These are phyloP conservation scores for Prinsepia uniflora DNA, from an alignment of 306 rosid species.

Conservation along the genomic window DNA sequence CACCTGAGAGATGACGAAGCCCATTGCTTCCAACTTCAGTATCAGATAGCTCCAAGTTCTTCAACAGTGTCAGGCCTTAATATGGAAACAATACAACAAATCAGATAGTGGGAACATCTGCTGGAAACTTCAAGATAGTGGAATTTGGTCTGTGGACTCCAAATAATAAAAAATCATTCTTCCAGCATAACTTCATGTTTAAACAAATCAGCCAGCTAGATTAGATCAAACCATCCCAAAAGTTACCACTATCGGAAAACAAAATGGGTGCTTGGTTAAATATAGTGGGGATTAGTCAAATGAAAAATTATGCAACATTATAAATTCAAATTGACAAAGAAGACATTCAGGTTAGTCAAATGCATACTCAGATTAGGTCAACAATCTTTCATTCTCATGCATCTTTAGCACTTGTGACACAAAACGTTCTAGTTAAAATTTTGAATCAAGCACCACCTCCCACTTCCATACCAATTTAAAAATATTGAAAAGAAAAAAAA, in stretches of 20 bases:
- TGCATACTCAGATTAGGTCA: not conserved
- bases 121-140: not conserved
- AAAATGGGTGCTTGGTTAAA: not conserved
- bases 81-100: not conserved
- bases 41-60: slow-evolving; percentile 67
- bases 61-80: slow-evolving; percentile 54
- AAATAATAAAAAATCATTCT: no score
- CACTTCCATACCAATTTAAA: not conserved
- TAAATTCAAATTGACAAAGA: not conserved
- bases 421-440: not conserved
- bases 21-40: slow-evolving; percentile 65
- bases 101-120: not conserved
- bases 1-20: slow-evolving; percentile 61
- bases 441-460: not conserved
- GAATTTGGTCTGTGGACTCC: no score
- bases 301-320: not conserved
- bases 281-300: not conserved
- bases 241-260: not conserved
- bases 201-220: not conserved
- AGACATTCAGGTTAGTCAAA: not conserved
- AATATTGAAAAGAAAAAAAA: slow-evolving; percentile 3
- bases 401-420: not conserved
- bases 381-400: not conserved
- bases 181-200: not conserved
- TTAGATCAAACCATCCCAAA: not conserved